phyloP scores from a whole-genome alignment of 2,329 filamentous ascomycete species.

The Phoma sp. region DNA sequence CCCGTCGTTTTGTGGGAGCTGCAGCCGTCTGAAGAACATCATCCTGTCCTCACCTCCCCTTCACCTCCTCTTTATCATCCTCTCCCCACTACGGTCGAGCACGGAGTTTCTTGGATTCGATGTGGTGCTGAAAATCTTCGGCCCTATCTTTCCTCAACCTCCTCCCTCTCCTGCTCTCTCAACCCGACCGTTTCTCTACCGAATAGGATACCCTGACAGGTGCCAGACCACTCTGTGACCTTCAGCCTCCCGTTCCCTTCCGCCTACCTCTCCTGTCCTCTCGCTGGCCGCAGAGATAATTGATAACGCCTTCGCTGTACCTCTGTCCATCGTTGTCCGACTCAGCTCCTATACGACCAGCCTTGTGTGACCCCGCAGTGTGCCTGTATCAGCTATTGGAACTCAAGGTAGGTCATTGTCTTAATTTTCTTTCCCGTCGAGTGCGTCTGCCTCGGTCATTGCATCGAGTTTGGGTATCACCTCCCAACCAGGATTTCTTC shows the following conservation, averaged over 20 bases:
- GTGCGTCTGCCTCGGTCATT: constrained; percentile 11
- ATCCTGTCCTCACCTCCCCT: constrained; percentile 36
- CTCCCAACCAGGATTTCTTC: constrained; percentile 7
- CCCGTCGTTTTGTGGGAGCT: constrained; percentile 45
- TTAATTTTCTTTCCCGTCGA: constrained; percentile 18
- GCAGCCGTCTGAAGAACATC: constrained; percentile 43
- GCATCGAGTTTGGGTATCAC: constrained; percentile 1
- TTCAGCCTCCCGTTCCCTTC: constrained; percentile 24
- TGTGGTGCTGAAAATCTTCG: constrained; percentile 45
- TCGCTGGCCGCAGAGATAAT: constrained; percentile 41
- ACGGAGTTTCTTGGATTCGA: constrained; percentile 47
- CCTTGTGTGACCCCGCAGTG: constrained; percentile 32
- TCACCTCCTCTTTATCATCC: constrained; percentile 34
- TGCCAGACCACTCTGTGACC: constrained; percentile 39
- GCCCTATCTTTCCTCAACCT: constrained; percentile 44
- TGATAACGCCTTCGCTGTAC: constrained; percentile 23
- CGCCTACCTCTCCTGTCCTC: constrained; percentile 32
- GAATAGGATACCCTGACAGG: constrained; percentile 41
- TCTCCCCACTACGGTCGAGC: constrained; percentile 46
- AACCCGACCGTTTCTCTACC: constrained; percentile 39
- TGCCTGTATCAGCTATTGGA: constrained; percentile 27
- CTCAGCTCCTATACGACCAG: constrained; percentile 33
- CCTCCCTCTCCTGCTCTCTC: constrained; percentile 45
- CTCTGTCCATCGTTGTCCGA: constrained; percentile 44
- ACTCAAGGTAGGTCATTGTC: constrained; percentile 37